Evolutionary conservation across 176 grass and related monocot genomes (phyloP).

Genomic region (Chrysopogon serrulatus): DNA sequence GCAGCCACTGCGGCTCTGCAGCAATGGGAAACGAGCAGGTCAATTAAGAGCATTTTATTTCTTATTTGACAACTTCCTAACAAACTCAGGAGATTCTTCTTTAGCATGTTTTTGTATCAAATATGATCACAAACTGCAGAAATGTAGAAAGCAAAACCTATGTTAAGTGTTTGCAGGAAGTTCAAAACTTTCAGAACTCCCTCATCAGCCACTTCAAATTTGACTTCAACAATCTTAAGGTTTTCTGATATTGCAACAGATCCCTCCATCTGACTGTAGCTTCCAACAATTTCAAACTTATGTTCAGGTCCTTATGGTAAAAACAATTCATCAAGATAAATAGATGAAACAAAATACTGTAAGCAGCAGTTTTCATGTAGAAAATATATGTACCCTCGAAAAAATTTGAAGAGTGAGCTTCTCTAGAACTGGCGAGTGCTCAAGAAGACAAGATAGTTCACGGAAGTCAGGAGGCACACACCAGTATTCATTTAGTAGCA

Average conservation of each 20-base stretch:
- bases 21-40: too few species aligned
- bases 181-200: not conserved
- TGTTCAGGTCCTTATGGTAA: not conserved
- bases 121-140: not conserved
- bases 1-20: too few species aligned
- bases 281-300: not conserved
- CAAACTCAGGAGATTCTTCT: not conserved
- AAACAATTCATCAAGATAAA: not conserved
- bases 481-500: not conserved
- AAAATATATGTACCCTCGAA: not conserved
- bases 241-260: not conserved
- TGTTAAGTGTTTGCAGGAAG: not conserved
- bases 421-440: slow-evolving; percentile 13
- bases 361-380: not conserved
- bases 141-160: not conserved
- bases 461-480: not conserved
- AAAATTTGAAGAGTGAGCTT: slow-evolving; percentile 13
- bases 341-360: not conserved
- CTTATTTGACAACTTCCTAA: not conserved
- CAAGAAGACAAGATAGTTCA: slow-evolving; percentile 12
- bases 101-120: not conserved
- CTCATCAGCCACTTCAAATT: not conserved
- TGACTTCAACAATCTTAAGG: not conserved
- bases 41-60: not conserved
- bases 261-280: not conserved